phyloP scores from a whole-genome alignment of 2,329 filamentous ascomycete genomes.

The Pseudogymnoascus pannorum region DNA sequence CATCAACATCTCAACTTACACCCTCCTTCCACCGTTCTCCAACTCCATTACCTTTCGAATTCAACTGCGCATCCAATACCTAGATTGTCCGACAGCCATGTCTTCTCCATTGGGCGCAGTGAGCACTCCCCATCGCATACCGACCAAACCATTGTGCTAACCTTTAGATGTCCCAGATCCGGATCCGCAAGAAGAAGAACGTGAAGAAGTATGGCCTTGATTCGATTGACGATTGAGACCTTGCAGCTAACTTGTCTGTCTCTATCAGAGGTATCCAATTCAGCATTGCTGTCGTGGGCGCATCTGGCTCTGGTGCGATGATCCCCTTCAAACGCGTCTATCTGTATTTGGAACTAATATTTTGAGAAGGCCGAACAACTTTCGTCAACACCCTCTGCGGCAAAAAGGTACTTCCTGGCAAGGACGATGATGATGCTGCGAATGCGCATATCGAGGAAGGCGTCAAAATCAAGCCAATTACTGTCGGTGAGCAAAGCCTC shows the following conservation, averaged over 20 bases:
- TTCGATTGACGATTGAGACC: background rate
- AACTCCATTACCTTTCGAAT: constrained; percentile 2
- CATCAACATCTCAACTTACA: constrained; percentile 21
- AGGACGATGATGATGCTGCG: constrained; percentile 85
- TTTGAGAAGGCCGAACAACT: constrained; percentile 73
- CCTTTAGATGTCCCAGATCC: constrained; percentile 52
- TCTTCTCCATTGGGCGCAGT: constrained; percentile 47
- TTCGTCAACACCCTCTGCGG: constrained; percentile 99
- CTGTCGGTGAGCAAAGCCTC: constrained; percentile 64
- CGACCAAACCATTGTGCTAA: constrained; percentile 20
- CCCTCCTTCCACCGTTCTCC: background rate
- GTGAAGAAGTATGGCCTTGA: constrained; percentile 49
- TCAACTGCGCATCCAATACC: constrained; percentile 3
- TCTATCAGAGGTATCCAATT: constrained; percentile 74
- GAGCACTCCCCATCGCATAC: constrained; percentile 29
- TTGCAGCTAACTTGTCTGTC: constrained; percentile 51
- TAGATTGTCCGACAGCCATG: constrained; percentile 32
- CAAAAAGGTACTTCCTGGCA: constrained; percentile 82
- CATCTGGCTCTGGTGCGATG: constrained; percentile 86
- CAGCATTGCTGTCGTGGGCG: constrained; percentile 99
- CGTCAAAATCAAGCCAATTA: constrained; percentile 97
- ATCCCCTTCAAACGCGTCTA: constrained; percentile 9
- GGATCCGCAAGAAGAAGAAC: constrained; percentile 99
- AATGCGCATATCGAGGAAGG: constrained; percentile 91
- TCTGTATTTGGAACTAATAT: constrained; percentile 13